These are phyloP conservation scores for Pseudonectria foliicola DNA, from an alignment of 2,329 filamentous ascomycete species.

Conservation along the genomic window DNA sequence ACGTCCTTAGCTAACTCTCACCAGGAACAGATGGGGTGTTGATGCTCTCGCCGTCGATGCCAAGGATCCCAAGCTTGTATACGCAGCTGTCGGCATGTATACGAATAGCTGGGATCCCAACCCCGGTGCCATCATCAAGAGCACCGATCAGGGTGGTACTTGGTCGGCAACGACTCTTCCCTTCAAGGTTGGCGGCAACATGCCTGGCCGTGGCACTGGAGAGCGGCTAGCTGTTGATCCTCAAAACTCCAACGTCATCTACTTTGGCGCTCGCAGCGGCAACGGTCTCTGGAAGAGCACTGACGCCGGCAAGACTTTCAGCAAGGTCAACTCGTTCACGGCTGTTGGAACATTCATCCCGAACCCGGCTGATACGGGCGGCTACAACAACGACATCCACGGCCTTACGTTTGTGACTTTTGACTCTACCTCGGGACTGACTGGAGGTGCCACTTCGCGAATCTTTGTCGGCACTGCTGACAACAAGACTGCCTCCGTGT, in stretches of 20 bases:
- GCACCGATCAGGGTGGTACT: conserved; percentile 45
- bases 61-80: conserved; percentile 43
- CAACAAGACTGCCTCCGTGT: conserved; percentile 44
- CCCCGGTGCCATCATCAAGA: conserved; percentile 46
- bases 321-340: conserved; percentile 44
- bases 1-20: neutral
- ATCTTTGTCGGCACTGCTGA: conserved; percentile 52
- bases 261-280: conserved; percentile 51
- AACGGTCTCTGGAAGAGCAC: conserved; percentile 53
- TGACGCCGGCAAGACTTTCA: conserved; percentile 47
- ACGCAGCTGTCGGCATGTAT: conserved; percentile 49
- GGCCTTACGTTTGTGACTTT: conserved; percentile 49
- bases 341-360: conserved; percentile 42
- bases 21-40: conserved; percentile 48
- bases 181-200: conserved; percentile 56
- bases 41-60: conserved; percentile 51
- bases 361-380: conserved; percentile 36
- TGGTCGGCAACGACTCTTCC: conserved; percentile 43
- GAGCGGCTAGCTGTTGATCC: conserved; percentile 53
- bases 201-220: conserved; percentile 53
- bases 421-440: conserved; percentile 41
- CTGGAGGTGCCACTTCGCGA: conserved; percentile 42
- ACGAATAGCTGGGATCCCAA: conserved; percentile 55
- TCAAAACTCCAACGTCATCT: conserved; percentile 48
- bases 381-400: conserved; percentile 37